Conservation (phyloP, 352 stramenopile species). For the Halophytophthora batemanensis region DNA sequence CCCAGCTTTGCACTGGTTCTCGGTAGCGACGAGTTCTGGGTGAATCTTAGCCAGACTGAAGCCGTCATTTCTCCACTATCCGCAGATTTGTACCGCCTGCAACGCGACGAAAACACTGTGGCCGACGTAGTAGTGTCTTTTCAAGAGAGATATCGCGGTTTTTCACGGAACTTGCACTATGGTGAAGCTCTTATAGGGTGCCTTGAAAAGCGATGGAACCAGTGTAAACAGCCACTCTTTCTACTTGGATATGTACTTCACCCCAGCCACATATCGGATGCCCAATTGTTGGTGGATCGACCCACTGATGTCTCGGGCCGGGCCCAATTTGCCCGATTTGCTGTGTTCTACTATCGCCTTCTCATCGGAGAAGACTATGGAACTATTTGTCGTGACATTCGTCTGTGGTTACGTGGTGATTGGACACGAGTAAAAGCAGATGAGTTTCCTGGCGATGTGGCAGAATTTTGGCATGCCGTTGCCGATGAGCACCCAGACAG, state of each 20-base stretch:
- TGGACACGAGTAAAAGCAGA: conserved; percentile 1
- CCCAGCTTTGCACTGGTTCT: not conserved
- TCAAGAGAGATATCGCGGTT: conserved; percentile 7
- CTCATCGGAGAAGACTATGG: no score
- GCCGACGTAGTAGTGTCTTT: conserved; percentile 7
- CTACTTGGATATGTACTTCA: conserved; percentile 2
- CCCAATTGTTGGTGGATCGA: not conserved
- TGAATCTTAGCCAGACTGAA: not conserved
- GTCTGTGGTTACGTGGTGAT: no score
- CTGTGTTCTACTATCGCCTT: no score
- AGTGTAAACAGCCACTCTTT: conserved; percentile 8
- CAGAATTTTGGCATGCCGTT: conserved; percentile 3
- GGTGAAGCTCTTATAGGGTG: not conserved
- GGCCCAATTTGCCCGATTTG: no score
- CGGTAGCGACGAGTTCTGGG: not conserved
- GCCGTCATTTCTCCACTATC: conserved; percentile 2
- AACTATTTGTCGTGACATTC: no score
- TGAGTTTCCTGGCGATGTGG: conserved; percentile 2
- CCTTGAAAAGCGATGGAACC: conserved; percentile 4
- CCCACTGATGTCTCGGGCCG: not conserved
- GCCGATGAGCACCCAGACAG: not conserved
- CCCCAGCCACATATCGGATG: not conserved
- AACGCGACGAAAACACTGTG: conserved; percentile 8
- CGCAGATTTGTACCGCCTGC: conserved; percentile 3
- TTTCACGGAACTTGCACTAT: conserved; percentile 1